Conservation (phyloP, 2,329 filamentous ascomycete genomes). For the Macrophomina tecta region DNA sequence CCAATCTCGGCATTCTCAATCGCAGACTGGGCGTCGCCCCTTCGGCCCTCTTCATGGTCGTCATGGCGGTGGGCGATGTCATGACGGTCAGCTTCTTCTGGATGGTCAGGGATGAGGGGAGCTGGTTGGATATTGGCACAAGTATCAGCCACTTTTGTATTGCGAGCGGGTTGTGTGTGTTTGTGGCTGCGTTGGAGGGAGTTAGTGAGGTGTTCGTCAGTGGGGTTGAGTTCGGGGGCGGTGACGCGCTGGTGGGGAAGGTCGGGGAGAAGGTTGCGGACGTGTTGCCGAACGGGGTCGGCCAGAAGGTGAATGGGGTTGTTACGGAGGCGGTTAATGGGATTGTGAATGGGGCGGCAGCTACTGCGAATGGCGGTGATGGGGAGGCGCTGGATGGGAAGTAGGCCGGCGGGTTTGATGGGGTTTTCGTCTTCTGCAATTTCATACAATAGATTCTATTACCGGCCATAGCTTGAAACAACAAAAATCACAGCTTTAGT, state of each 20-base stretch:
- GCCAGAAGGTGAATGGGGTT: neutral
- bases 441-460: too few relatives aligned
- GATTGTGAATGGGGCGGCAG: neutral
- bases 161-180: constrained; percentile 85
- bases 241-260: constrained; percentile 6
- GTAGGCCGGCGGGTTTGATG: neutral
- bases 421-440: too few relatives aligned
- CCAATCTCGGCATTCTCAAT: constrained; percentile 93
- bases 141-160: constrained; percentile 97
- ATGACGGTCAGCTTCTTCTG: constrained; percentile 97
- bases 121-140: constrained; percentile 96
- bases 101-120: constrained; percentile 94
- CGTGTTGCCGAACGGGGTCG: neutral
- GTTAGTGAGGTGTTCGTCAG: constrained; percentile 82
- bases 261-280: neutral
- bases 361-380: neutral
- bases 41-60: constrained; percentile 86
- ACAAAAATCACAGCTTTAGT: too few relatives aligned
- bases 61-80: constrained; percentile 89
- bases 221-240: constrained; percentile 71
- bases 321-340: neutral
- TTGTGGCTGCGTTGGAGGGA: constrained; percentile 86
- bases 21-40: constrained; percentile 81
- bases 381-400: neutral
- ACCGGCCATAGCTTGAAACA: too few relatives aligned